Percentiles rank a stretch among this genome's conserved stretches.
These are phyloP conservation scores for Penicillium bovifimosum DNA, from an alignment of 495 filamentous ascomycete species.

Conservation along the genomic window DNA sequence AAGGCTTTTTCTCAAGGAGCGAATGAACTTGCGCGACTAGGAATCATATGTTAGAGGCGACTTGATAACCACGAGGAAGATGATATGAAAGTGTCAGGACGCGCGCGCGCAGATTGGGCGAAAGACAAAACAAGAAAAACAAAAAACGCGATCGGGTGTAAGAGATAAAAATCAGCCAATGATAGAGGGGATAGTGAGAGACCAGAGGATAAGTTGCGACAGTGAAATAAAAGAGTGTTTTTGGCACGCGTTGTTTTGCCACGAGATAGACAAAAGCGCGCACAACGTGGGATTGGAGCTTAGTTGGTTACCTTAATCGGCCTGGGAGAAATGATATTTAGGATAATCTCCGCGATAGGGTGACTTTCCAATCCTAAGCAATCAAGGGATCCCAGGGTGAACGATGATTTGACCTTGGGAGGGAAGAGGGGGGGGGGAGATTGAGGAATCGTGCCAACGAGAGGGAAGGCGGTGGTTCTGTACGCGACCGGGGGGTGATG, in stretches of 20 bases:
- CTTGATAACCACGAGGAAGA: conserved; percentile 4
- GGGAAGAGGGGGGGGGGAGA: conserved; percentile 12
- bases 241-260: conserved; percentile 21
- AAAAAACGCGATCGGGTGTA: conserved; percentile 12
- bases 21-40: conserved; percentile 19
- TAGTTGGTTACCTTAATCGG: conserved; percentile 13
- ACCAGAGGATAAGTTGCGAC: conserved; percentile 9
- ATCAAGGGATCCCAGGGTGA: conserved; percentile 20
- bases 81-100: conserved; percentile 18
- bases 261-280: conserved; percentile 20
- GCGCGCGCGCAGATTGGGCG: conserved; percentile 26
- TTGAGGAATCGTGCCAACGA: conserved; percentile 28
- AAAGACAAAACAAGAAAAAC: background rate
- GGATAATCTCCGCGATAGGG: conserved; percentile 17
- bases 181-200: conserved; percentile 6
- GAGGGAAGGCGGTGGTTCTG: conserved; percentile 17
- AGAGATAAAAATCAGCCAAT: conserved; percentile 12
- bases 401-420: conserved; percentile 30
- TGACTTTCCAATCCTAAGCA: conserved; percentile 12
- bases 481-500: conserved; percentile 31
- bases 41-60: conserved; percentile 14
- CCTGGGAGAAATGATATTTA: background rate
- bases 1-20: conserved; percentile 8
- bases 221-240: conserved; percentile 1
- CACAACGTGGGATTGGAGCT: conserved; percentile 28